Evolutionary conservation across 1,139 yeast genomes (phyloP), one percentile per base, ranked within the genome.

Genomic region (Pichia sp.): DNA sequence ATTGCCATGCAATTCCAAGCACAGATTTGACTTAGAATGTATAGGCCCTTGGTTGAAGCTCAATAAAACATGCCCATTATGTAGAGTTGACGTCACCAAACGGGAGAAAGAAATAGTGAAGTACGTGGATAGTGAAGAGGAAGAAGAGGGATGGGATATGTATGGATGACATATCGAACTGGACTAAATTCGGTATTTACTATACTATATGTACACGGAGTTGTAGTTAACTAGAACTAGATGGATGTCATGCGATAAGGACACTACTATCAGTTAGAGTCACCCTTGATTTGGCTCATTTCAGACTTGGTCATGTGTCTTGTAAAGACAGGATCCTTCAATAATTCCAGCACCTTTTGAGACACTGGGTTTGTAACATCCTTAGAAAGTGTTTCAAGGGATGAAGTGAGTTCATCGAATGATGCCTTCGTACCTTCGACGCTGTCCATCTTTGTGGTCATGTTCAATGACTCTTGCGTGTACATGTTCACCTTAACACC

Each of bases 1-100:
- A 48, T 65, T 88, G 24, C 95, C 96, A 0, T 91, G 96, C 54
- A 69, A 71, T 32, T 55, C 63, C 5, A 72, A 67, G 32, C 97
- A 88, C 58, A 68, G 69, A 27, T 88, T 84, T 58, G 97, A 88
- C 54, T 64, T 87, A 48, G 96, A 88, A 49, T 88, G 97, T 56
- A 77, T 88, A 28, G 82, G 82, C 0, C 93, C 95, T 0, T 88
- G 97, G 97, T 63, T 88, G 35, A 74, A 75, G 46, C 64, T 77
- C 41, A 81, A 84, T 51, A 67, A 79, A 2, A 86, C 94, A 0
- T 88, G 97, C 54, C 97, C 97, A 0, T 60, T 88, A 53, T 88
- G 97, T 55, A 66, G 97, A 46, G 76, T 72, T 43, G 80, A 86
- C 50, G 74, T 88, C 19, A 57, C 71, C 32, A 19, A 30, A 9